phyloP scores from a whole-genome alignment of 2,329 filamentous ascomycete species.

The Cladophialophora chaetospira region DNA sequence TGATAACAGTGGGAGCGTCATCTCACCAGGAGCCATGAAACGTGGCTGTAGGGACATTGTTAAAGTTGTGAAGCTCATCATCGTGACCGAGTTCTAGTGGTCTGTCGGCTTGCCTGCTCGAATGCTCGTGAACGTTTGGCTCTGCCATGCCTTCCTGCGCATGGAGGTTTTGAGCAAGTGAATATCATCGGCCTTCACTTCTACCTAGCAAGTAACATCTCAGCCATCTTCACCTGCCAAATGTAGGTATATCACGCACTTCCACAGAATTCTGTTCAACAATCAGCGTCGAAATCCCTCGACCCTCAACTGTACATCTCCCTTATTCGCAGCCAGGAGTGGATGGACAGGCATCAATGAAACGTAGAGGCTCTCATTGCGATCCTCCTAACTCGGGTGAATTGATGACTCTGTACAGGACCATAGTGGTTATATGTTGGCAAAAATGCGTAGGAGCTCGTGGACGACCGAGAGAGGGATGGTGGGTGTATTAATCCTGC shows the following conservation, averaged over 20 bases:
- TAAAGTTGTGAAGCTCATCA: too few relatives aligned
- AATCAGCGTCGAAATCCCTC: neutral
- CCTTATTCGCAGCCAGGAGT: constrained; percentile 7
- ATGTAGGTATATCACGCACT: neutral
- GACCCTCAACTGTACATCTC: neutral
- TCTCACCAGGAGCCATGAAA: too few relatives aligned
- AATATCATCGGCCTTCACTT: neutral
- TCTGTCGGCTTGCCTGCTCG: too few relatives aligned
- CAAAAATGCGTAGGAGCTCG: constrained; percentile 7
- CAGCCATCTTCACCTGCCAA: neutral
- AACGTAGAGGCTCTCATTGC: constrained; percentile 4
- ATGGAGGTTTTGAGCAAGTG: too few relatives aligned
- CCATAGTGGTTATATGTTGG: constrained; percentile 3
- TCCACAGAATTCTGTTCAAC: neutral
- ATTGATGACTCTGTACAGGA: constrained; percentile 4
- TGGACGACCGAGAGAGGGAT: neutral
- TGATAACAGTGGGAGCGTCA: too few relatives aligned
- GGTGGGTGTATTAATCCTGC: neutral
- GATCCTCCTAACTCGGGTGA: constrained; percentile 4
- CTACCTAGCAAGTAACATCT: neutral
- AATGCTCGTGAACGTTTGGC: too few relatives aligned
- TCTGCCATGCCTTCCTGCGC: too few relatives aligned
- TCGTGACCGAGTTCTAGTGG: too few relatives aligned
- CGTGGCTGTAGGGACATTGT: too few relatives aligned
- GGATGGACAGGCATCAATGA: constrained; percentile 1